Percentiles rank a stretch among this genome's conserved stretches.
Evolutionary conservation across 108 stramenopile species (phyloP).

Genomic region (Chaetoceros muelleri): DNA sequence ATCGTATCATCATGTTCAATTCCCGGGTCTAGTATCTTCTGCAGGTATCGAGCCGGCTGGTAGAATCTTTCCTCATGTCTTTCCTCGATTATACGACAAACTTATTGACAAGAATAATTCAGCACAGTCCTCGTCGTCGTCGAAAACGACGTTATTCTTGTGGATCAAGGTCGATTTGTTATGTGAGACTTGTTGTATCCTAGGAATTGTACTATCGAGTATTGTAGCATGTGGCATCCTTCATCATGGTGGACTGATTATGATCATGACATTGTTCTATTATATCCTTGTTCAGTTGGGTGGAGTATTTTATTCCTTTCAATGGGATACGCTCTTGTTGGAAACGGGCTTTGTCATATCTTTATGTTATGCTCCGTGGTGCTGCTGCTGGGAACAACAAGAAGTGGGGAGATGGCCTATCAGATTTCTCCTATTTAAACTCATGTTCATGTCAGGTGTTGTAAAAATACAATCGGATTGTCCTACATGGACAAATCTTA

Average conservation of each 20-base stretch:
- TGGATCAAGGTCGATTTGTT: constrained; percentile 16
- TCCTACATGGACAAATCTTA: constrained; percentile 61
- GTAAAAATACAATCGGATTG: constrained; percentile 64
- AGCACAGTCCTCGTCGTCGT: not conserved
- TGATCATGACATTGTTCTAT: constrained; percentile 21
- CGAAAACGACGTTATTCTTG: too few relatives aligned
- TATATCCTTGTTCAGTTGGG: constrained; percentile 19
- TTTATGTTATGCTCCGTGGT: constrained; percentile 33
- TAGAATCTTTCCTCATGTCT: constrained; percentile 7
- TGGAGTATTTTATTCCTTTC: constrained; percentile 54
- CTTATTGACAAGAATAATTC: constrained; percentile 6
- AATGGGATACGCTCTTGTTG: constrained; percentile 71
- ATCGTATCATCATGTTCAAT: constrained; percentile 41
- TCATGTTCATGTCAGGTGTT: constrained; percentile 68
- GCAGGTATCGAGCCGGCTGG: constrained; percentile 32
- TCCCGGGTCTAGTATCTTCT: constrained; percentile 33
- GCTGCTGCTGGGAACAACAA: not conserved
- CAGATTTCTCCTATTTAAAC: constrained; percentile 48
- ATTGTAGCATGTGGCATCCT: constrained; percentile 17
- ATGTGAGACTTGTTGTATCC: constrained; percentile 18
- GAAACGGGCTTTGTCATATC: constrained; percentile 42
- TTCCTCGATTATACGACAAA: constrained; percentile 7
- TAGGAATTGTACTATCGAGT: constrained; percentile 23
- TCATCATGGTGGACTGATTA: constrained; percentile 27
- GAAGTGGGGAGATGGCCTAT: constrained; percentile 26